Percentiles rank a stretch among this genome's conserved stretches.
phyloP scores from a whole-genome alignment of 495 filamentous ascomycete genomes.

The Pyrenula aspistea region DNA sequence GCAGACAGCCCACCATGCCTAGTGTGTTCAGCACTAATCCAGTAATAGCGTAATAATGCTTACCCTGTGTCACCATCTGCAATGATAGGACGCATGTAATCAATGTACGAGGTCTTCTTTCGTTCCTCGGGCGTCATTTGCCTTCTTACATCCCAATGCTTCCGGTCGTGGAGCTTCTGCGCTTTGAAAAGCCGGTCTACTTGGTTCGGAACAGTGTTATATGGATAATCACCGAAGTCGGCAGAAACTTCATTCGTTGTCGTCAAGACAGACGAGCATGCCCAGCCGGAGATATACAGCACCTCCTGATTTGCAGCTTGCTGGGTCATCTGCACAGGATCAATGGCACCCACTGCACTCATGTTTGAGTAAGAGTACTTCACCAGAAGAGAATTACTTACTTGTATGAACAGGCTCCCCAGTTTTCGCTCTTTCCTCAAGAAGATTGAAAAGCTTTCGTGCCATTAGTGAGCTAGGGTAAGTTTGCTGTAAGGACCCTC shows the following conservation, averaged over 20 bases:
- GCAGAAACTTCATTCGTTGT: slow-evolving; percentile 93
- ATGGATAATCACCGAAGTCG: slow-evolving; percentile 96
- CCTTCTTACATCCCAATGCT: slow-evolving; percentile 77
- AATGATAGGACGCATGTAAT: slow-evolving; percentile 88
- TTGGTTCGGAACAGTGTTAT: slow-evolving; percentile 97
- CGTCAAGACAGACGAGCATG: slow-evolving; percentile 84
- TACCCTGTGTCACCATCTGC: slow-evolving; percentile 95
- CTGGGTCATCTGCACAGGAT: slow-evolving; percentile 97
- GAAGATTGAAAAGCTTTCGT: slow-evolving; percentile 79
- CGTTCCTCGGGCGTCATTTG: slow-evolving; percentile 63
- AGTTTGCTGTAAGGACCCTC: slow-evolving; percentile 71
- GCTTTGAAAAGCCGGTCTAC: slow-evolving; percentile 93
- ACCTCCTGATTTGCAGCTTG: slow-evolving; percentile 94
- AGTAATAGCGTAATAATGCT: slow-evolving; percentile 6
- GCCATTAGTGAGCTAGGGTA: slow-evolving; percentile 92
- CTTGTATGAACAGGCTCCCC: slow-evolving; percentile 86
- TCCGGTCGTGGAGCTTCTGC: slow-evolving; percentile 90
- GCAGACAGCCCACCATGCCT: slow-evolving; percentile 77
- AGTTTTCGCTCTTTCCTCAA: slow-evolving; percentile 60
- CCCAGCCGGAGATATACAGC: slow-evolving; percentile 93
- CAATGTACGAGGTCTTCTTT: slow-evolving; percentile 64
- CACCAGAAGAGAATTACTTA: slow-evolving; percentile 26
- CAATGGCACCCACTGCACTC: slow-evolving; percentile 86
- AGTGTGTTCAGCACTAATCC: not conserved
- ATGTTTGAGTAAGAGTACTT: not conserved